Conservation (phyloP, 1,284 basidiomycete genomes). For the Inonotus hispidus region DNA sequence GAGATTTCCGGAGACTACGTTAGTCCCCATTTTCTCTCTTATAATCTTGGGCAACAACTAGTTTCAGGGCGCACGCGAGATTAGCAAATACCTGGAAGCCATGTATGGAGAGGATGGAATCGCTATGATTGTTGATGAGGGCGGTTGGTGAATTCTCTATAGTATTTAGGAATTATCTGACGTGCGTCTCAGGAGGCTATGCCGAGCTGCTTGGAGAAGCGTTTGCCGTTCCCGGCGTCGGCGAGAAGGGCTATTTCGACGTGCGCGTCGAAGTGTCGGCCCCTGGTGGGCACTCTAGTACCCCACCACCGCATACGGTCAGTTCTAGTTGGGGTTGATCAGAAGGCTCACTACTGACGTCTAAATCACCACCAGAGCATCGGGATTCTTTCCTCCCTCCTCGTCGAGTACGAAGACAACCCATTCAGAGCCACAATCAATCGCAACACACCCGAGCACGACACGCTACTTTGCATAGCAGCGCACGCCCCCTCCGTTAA, state of each 20-base stretch:
- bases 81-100: slow-evolving; percentile 36
- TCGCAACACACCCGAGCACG: slow-evolving; percentile 41
- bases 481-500: slow-evolving; percentile 41
- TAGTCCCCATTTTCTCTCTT: slow-evolving; percentile 14
- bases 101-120: slow-evolving; percentile 49
- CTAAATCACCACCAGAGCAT: slow-evolving; percentile 32
- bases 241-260: slow-evolving; percentile 45
- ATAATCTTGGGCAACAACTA: not conserved
- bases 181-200: slow-evolving; percentile 19
- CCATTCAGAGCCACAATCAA: slow-evolving; percentile 30
- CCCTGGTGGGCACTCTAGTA: slow-evolving; percentile 42
- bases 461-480: slow-evolving; percentile 38
- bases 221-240: slow-evolving; percentile 35
- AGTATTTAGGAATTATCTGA: slow-evolving; percentile 3
- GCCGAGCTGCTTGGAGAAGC: slow-evolving; percentile 22
- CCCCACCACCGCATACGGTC: slow-evolving; percentile 33
- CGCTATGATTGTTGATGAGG: slow-evolving; percentile 46
- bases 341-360: not conserved
- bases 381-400: slow-evolving; percentile 39
- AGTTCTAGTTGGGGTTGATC: slow-evolving; percentile 15
- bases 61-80: slow-evolving; percentile 30
- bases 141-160: slow-evolving; percentile 26
- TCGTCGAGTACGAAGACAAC: slow-evolving; percentile 37
- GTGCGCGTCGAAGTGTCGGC: slow-evolving; percentile 35
- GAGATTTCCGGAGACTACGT: slow-evolving; percentile 41